phyloP scores from a whole-genome alignment of 345 rosid genomes.

The Reutealis trisperma region DNA sequence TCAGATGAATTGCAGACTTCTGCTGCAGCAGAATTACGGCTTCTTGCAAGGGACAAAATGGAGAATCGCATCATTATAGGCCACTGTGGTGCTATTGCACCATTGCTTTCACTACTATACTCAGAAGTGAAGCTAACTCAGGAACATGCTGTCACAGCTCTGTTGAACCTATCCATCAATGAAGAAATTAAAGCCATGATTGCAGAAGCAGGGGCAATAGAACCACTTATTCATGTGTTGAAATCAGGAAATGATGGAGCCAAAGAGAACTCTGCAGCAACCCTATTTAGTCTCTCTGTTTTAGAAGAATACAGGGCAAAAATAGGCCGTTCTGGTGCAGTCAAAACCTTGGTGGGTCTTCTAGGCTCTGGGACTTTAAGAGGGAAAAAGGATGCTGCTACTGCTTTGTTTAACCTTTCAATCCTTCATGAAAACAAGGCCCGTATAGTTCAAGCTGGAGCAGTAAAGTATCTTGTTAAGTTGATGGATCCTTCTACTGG shows the following conservation, averaged over 20 bases:
- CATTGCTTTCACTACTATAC: conserved; percentile 68
- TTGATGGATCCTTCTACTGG: conserved; percentile 66
- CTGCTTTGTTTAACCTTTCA: conserved; percentile 89
- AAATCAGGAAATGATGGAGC: conserved; percentile 78
- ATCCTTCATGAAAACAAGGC: conserved; percentile 92
- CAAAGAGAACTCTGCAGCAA: conserved; percentile 87
- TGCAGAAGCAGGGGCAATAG: conserved; percentile 70
- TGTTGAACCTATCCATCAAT: conserved; percentile 82
- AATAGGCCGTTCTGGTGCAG: conserved; percentile 85
- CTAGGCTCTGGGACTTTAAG: conserved; percentile 75
- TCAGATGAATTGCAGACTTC: conserved; percentile 51
- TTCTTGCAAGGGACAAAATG: conserved; percentile 64
- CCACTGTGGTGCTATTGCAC: conserved; percentile 59
- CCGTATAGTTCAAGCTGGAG: conserved; percentile 93
- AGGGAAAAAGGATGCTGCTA: conserved; percentile 92
- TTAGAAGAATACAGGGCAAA: conserved; percentile 69
- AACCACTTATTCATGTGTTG: conserved; percentile 76
- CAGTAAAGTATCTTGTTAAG: conserved; percentile 74
- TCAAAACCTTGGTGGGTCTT: conserved; percentile 75
- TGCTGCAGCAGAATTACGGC: conserved; percentile 86
- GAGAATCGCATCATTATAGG: conserved; percentile 76
- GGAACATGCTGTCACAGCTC: conserved; percentile 89
- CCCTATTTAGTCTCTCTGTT: conserved; percentile 79
- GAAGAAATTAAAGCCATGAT: conserved; percentile 74
- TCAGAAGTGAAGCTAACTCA: conserved; percentile 65